Conservation (phyloP, 768 basidiomycete genomes). For the Tricholoma sp. region DNA sequence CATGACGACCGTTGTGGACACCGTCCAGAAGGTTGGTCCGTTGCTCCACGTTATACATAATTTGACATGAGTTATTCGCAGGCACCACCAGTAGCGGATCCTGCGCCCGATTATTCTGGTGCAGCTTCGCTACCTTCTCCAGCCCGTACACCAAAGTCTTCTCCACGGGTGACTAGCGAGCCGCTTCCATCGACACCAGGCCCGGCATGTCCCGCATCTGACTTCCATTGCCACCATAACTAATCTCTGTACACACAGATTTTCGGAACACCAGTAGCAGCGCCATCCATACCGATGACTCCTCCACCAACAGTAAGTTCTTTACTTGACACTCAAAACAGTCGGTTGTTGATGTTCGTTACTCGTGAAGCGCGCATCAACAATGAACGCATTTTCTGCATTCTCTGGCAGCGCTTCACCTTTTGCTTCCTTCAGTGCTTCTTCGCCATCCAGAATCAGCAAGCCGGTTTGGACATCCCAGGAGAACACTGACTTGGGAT, state of each 20-base stretch:
- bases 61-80: background rate
- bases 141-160: constrained; percentile 6
- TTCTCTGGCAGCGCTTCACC: constrained; percentile 32
- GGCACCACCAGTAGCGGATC: background rate
- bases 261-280: constrained; percentile 12
- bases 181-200: constrained; percentile 1
- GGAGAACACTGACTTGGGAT: background rate
- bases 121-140: constrained; percentile 1
- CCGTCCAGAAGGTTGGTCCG: background rate
- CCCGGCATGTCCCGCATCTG: constrained; percentile 5
- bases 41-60: background rate
- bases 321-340: background rate
- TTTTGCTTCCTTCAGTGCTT: constrained; percentile 22
- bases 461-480: constrained; percentile 18
- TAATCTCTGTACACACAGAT: background rate
- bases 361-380: constrained; percentile 7
- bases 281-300: constrained; percentile 12
- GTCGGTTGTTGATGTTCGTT: background rate
- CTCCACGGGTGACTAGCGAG: constrained; percentile 4
- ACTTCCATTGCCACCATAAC: background rate
- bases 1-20: background rate
- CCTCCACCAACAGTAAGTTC: constrained; percentile 10
- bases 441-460: constrained; percentile 6
- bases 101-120: background rate
- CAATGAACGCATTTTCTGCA: constrained; percentile 32